phyloP scores from a whole-genome alignment of 2,329 filamentous ascomycete genomes.

The Apiospora rasikravindrae region DNA sequence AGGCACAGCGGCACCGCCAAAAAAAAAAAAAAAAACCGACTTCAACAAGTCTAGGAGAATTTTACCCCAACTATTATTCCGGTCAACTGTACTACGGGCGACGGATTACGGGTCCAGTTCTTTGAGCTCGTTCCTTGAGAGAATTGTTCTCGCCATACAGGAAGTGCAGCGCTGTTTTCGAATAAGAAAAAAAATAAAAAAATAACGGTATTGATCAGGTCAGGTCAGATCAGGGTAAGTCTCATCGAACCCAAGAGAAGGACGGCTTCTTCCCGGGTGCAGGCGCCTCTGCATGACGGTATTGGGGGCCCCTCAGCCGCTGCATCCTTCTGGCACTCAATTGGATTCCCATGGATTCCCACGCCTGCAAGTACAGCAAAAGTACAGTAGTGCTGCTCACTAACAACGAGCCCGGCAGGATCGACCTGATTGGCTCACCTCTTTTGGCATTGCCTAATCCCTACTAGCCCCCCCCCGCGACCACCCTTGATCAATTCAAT shows the following conservation, averaged over 20 bases:
- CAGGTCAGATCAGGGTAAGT: not conserved
- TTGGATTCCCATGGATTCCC: not conserved
- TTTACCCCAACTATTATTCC: conserved; percentile 41
- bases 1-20: conserved; percentile 21
- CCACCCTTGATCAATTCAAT: conserved; percentile 9
- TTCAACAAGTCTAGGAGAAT: conserved; percentile 38
- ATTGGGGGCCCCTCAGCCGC: not conserved
- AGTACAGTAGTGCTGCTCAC: not conserved
- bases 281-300: not conserved
- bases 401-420: not conserved
- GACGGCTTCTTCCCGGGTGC: conserved; percentile 1
- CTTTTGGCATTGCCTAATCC: not conserved
- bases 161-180: not conserved
- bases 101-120: not conserved
- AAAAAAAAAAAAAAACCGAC: too few species aligned
- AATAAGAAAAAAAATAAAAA: not conserved
- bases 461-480: not conserved
- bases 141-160: not conserved
- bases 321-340: not conserved
- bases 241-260: not conserved
- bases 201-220: not conserved
- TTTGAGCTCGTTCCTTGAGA: not conserved
- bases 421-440: conserved; percentile 1
- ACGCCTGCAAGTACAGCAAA: not conserved
- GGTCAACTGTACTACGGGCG: not conserved